Evolutionary conservation across 2,329 filamentous ascomycete genomes (phyloP).

Genomic region (Furcasterigmium furcatum): DNA sequence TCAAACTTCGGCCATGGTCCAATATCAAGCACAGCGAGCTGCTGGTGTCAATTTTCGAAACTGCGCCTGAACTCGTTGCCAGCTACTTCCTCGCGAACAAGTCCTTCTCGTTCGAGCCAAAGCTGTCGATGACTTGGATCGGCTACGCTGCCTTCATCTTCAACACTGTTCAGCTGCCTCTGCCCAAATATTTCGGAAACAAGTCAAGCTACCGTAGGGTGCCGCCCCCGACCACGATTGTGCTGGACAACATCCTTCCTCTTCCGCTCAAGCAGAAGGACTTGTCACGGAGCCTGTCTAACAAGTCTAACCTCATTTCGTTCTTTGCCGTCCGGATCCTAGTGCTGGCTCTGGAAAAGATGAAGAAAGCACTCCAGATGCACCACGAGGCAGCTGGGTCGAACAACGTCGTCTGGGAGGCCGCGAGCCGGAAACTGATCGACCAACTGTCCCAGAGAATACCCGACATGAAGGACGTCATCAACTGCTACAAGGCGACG

Average conservation of each 20-base stretch:
- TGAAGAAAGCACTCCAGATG: conserved; percentile 60
- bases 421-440: conserved; percentile 64
- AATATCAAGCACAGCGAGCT: conserved; percentile 79
- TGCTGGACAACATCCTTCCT: conserved; percentile 85
- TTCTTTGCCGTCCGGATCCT: conserved; percentile 83
- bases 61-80: conserved; percentile 81
- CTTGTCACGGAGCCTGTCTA: conserved; percentile 73
- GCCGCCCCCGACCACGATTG: conserved; percentile 74
- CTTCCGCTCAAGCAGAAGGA: conserved; percentile 77
- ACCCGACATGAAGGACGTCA: conserved; percentile 78
- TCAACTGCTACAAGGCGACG: conserved; percentile 69
- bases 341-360: conserved; percentile 74
- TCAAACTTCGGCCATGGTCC: conserved; percentile 78
- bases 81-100: conserved; percentile 82
- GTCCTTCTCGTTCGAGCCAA: conserved; percentile 84
- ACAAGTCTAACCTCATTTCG: conserved; percentile 74
- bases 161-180: conserved; percentile 69
- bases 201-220: conserved; percentile 56
- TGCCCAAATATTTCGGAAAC: conserved; percentile 72
- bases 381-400: conserved; percentile 44
- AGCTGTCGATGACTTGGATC: conserved; percentile 90
- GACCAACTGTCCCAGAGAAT: conserved; percentile 76
- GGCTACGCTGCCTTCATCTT: conserved; percentile 89
- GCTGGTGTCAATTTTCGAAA: conserved; percentile 73
- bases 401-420: conserved; percentile 57